Conservation (phyloP, 306 rosid species). For the Fragaria iinumae region DNA sequence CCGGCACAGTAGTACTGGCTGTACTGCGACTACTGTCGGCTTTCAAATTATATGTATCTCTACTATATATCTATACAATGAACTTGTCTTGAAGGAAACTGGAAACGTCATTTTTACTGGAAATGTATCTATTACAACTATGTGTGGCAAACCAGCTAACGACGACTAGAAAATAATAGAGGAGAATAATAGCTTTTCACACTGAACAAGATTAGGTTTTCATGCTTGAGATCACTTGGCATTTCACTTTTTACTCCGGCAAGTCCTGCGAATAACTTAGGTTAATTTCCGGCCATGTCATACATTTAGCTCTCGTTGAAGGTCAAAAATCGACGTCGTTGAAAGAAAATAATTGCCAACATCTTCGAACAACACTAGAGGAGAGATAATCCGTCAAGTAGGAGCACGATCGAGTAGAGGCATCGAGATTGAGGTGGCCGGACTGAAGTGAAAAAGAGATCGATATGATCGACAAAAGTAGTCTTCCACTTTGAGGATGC, state of each 20-base stretch:
- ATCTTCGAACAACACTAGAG: background rate
- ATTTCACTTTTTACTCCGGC: background rate
- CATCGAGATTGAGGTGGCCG: background rate
- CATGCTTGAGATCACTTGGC: background rate
- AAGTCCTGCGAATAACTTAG: too few species aligned
- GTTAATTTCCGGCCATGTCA: too few species aligned
- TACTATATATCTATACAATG: background rate
- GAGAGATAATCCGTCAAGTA: background rate
- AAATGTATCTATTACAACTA: too few species aligned
- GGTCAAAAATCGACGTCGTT: too few species aligned
- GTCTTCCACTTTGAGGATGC: background rate
- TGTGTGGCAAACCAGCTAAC: too few species aligned
- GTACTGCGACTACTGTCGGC: background rate
- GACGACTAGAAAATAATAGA: background rate
- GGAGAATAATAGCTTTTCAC: background rate
- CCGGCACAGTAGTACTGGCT: too few species aligned
- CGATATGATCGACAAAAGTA: background rate
- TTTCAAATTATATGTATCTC: background rate
- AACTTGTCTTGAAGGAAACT: background rate
- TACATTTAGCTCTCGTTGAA: too few species aligned
- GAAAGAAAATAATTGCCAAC: too few species aligned
- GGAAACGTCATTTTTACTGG: background rate
- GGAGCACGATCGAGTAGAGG: background rate
- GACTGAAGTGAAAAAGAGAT: background rate
- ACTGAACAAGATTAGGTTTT: background rate